phyloP scores from a whole-genome alignment of 139 green algal species.

The Chlamydomonas incerta region DNA sequence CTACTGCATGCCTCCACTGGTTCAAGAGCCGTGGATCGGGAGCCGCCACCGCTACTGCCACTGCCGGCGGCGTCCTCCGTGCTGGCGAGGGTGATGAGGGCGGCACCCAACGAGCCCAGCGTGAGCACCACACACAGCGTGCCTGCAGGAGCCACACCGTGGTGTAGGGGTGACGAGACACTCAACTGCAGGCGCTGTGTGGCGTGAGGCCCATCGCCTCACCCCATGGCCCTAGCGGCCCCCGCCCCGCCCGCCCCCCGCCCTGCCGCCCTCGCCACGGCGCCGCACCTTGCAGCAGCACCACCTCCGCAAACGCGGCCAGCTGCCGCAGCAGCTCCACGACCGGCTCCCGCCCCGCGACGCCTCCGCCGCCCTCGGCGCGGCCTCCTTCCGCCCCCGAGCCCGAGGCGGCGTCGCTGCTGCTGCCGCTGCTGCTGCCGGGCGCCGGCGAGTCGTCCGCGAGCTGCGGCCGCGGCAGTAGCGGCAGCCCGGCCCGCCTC shows the following conservation, averaged over 20 bases:
- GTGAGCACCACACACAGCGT: conserved; percentile 69
- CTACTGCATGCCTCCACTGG: background rate
- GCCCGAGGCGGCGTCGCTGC: no score
- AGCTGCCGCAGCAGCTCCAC: conserved; percentile 47
- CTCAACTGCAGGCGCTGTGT: no score
- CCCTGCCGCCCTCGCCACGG: background rate
- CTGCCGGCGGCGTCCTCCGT: background rate
- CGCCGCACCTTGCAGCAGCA: conserved; percentile 45
- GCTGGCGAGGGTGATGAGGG: conserved; percentile 49
- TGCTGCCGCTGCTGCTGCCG: background rate
- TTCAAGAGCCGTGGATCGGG: background rate
- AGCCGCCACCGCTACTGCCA: background rate
- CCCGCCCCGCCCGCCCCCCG: no score
- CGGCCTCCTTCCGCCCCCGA: no score
- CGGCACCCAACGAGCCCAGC: conserved; percentile 62
- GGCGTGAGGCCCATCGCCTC: no score
- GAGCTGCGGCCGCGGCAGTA: conserved; percentile 11
- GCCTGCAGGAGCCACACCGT: conserved; percentile 46
- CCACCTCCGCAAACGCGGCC: conserved; percentile 28
- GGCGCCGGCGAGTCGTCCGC: background rate
- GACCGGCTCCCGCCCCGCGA: background rate
- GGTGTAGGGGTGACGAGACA: no score
- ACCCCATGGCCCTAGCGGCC: no score
- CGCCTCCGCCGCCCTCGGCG: background rate
- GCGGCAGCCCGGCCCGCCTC: conserved; percentile 12